Evolutionary conservation across 2,329 filamentous ascomycete genomes (phyloP), one percentile per base, ranked within the genome.

Genomic region (Xylariaceae sp.): DNA sequence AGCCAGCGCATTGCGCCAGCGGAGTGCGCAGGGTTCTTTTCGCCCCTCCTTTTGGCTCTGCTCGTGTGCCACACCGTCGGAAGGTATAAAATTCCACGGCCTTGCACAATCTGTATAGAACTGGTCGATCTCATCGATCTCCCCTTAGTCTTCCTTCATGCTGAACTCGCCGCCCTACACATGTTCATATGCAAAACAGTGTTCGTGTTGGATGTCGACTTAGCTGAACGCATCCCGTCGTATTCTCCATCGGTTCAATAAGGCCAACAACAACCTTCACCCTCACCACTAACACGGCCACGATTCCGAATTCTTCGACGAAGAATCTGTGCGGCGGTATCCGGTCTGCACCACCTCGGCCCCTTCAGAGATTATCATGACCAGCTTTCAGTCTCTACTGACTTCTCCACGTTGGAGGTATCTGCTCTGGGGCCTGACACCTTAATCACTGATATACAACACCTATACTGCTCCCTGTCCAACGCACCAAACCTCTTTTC

Each of bases 321-420:
- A 52, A 54, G 55, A 52, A 53, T 45, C 47, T 50, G 51, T 48
- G 46, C 46, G 53, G 55, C 52, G 50, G 50, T 46, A 36, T 50
- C 51, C 47, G 53, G 49, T 52, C 53, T 44, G 48, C 42, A 54
- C 42, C 47, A 44, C 43, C 44, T 48, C 27, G 39, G 42, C 34
- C 33, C 41, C 46, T 28, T 52, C 53, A 52, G 50, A 59, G 50
- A 62, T 52, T 69, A 70, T 68, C 64, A 70, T 69, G 67, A 67
- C 61, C 59, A 62, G 59, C 60, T 63, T 64, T 59, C 62, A 56
- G 56, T 61, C 54, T 47, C 55, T 59, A 51, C 55, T 54, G 45
- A 54, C 61, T 55, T 66, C 63, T 65, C 66, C 64, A 59, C 58
- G 57, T 55, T 65, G 66, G 67, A 68, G 66, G 58, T 62, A 64